These are phyloP conservation scores for Dioscorea alata DNA, from an alignment of 106 monocot species.

Conservation along the genomic window DNA sequence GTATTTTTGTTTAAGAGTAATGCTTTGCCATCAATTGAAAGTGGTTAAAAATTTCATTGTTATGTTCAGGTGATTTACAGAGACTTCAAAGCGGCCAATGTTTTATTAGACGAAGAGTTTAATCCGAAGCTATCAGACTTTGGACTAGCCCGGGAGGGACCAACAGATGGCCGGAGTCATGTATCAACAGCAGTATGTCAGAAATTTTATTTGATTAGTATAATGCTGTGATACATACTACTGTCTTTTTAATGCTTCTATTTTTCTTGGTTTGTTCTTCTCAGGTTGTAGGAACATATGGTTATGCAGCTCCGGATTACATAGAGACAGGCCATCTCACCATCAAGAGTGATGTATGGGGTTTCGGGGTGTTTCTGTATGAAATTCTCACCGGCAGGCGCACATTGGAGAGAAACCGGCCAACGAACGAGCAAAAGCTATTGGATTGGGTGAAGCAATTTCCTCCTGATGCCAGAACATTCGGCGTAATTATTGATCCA, in stretches of 20 bases:
- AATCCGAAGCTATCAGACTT: conserved; percentile 32
- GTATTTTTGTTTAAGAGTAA: too few relatives aligned
- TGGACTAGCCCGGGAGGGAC: conserved; percentile 38
- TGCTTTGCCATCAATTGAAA: too few relatives aligned
- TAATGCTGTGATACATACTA: too few relatives aligned
- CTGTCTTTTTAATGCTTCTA: too few relatives aligned
- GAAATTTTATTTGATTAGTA: background rate
- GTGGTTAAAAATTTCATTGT: background rate
- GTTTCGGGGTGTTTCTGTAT: conserved; percentile 38
- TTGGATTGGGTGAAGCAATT: conserved; percentile 36
- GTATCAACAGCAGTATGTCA: conserved; percentile 28
- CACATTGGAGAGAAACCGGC: conserved; percentile 23
- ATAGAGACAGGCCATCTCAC: conserved; percentile 45
- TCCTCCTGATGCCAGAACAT: conserved; percentile 22
- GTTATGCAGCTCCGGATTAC: conserved; percentile 43
- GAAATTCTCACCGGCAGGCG: conserved; percentile 39
- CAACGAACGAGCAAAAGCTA: conserved; percentile 27
- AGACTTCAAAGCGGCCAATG: conserved; percentile 34
- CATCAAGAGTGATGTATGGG: conserved; percentile 31
- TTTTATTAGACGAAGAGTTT: conserved; percentile 23
- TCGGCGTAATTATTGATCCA: conserved; percentile 39
- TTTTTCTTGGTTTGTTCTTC: background rate
- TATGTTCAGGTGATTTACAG: conserved; percentile 32
- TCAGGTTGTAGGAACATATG: conserved; percentile 36
- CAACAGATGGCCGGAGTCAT: conserved; percentile 27